These are phyloP conservation scores for Fagopyrum tataricum DNA, from an alignment of 148 eudicot genomes.

Conservation along the genomic window DNA sequence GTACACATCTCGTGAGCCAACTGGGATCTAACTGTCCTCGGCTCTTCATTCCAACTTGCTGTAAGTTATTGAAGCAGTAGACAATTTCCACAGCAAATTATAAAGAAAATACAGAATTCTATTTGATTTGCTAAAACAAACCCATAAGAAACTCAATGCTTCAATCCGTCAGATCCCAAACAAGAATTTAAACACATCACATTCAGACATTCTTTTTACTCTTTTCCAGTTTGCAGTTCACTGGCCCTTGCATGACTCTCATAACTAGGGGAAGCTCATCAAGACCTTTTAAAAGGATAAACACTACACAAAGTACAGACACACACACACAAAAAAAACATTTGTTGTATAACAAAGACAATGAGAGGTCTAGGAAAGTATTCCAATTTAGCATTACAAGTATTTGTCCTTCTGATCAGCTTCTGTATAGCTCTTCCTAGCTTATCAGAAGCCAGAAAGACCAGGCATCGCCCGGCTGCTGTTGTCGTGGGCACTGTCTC, in stretches of 20 bases:
- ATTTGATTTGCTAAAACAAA: too few species aligned
- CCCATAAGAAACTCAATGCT: too few species aligned
- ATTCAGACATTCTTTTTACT: not conserved
- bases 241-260: not conserved
- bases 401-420: not conserved
- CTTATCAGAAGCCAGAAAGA: not conserved
- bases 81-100: too few species aligned
- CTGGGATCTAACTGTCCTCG: not conserved
- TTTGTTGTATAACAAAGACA: not conserved
- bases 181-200: conserved; percentile 10
- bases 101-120: too few species aligned
- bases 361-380: not conserved
- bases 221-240: conserved; percentile 4
- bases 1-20: not conserved
- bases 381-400: not conserved
- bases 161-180: not conserved
- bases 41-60: not conserved
- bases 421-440: not conserved
- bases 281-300: not conserved
- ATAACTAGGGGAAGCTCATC: not conserved
- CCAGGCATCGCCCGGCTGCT: not conserved
- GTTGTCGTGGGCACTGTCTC: not conserved
- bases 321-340: not conserved
- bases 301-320: not conserved
- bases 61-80: not conserved